Percentiles rank a stretch among this genome's conserved stretches.
phyloP scores from a whole-genome alignment of 108 stramenopile species.

The Cyclotella atomus region DNA sequence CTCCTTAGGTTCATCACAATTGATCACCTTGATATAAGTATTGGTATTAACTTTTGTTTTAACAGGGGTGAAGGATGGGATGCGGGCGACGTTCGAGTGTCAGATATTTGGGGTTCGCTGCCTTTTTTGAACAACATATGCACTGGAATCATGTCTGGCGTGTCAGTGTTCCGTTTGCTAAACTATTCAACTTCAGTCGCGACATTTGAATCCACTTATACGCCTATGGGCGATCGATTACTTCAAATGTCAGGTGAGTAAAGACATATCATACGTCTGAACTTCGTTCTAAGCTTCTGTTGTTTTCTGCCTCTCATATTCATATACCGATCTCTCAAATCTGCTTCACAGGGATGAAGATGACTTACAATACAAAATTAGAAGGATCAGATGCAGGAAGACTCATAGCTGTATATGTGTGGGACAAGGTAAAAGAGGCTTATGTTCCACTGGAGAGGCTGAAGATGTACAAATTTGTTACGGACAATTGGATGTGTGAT shows the following conservation, averaged over 20 bases:
- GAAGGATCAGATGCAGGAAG: slow-evolving; percentile 6
- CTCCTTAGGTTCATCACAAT: background rate
- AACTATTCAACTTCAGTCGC: slow-evolving; percentile 49
- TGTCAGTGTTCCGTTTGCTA: slow-evolving; percentile 49
- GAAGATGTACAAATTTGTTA: slow-evolving; percentile 58
- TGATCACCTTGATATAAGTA: background rate
- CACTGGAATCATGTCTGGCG: slow-evolving; percentile 51
- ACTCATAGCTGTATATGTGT: slow-evolving; percentile 37
- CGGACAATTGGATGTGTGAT: slow-evolving; percentile 52
- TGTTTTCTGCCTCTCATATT: background rate
- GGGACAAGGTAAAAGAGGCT: slow-evolving; percentile 23
- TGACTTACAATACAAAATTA: slow-evolving; percentile 54
- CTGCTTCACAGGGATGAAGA: slow-evolving; percentile 18
- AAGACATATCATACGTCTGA: background rate
- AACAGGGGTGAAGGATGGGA: slow-evolving; percentile 57
- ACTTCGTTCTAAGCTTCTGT: background rate
- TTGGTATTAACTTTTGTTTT: background rate
- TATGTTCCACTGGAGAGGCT: slow-evolving; percentile 53
- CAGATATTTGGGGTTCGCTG: slow-evolving; percentile 46
- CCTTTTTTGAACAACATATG: slow-evolving; percentile 58
- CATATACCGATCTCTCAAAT: background rate
- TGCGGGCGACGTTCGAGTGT: slow-evolving; percentile 51
- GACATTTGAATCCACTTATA: slow-evolving; percentile 39
- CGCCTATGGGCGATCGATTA: slow-evolving; percentile 41
- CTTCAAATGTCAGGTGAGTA: slow-evolving; percentile 56